Percentiles rank a stretch among this genome's conserved stretches.
Evolutionary conservation across 768 basidiomycete genomes (phyloP).

Genomic region (Lentinula edodes): DNA sequence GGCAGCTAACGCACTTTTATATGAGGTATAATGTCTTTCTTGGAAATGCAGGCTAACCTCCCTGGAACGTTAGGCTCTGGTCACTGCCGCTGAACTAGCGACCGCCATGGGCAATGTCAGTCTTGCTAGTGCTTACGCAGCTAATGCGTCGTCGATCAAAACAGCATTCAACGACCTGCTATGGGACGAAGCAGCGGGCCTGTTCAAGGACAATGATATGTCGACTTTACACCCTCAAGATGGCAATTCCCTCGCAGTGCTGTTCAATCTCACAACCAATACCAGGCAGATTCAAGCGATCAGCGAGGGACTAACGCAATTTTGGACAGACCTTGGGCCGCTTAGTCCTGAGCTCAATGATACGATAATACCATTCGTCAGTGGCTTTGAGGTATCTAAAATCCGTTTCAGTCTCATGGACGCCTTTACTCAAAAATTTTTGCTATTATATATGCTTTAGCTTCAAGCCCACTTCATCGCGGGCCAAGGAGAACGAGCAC

Average conservation of each 20-base stretch:
- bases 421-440: background rate
- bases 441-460: constrained; percentile 15
- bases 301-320: constrained; percentile 36
- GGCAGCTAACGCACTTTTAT: constrained; percentile 27
- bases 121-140: constrained; percentile 20
- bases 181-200: constrained; percentile 36
- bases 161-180: constrained; percentile 33
- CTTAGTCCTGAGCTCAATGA: constrained; percentile 45
- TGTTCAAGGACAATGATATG: constrained; percentile 44
- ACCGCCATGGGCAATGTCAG: constrained; percentile 17
- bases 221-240: constrained; percentile 41
- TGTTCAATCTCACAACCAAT: constrained; percentile 36
- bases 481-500: constrained; percentile 37
- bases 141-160: constrained; percentile 35
- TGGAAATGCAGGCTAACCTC: no score
- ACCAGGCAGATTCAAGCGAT: constrained; percentile 33
- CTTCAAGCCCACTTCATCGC: constrained; percentile 46
- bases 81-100: constrained; percentile 32
- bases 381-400: constrained; percentile 38
- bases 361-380: constrained; percentile 48
- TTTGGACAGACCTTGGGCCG: constrained; percentile 45
- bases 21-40: constrained; percentile 31
- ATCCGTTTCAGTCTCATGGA: background rate
- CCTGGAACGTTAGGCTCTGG: constrained; percentile 19
- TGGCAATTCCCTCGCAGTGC: constrained; percentile 41